Evolutionary conservation across 140 eudicot genomes (phyloP), one percentile per base, ranked within the genome.

Genomic region (Stevia rebaudiana): DNA sequence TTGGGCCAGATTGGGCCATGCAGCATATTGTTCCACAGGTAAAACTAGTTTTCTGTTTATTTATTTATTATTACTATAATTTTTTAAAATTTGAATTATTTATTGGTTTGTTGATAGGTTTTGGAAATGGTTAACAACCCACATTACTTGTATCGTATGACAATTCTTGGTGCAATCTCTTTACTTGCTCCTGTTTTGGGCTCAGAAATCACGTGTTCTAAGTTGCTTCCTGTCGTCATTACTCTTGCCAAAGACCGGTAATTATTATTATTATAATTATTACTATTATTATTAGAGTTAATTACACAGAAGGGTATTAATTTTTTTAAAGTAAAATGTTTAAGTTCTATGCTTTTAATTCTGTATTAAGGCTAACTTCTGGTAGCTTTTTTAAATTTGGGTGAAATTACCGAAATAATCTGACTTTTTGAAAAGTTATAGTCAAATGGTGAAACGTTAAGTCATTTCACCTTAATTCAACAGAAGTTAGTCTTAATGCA

Each of bases 1-100:
- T 94, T 54, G 95, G 99, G 62, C 95, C 99, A 1, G 99, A 94
- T 21, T 94, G 99, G 99, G 99, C 97, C 13, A 94, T 94, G 99
- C 90, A 88, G 79, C 99, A 88, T 68, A 94, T 94, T 22, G 76
- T 94, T 69, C 95, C 95, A n/a, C 99, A 94, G 98, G 98, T 91
- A 73, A 15, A 21, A 35, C 36, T 18, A 42, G 16, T 52, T 31
- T 17, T 13, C 10, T 9, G 65, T 10, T 24, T 6, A 11, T 28
- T 28, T 1, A 28, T 28, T 28, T 28, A 28, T 1, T 28, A 1
- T 28, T 1, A 28, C 2, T 1, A 28, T 4, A 1, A 28, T 2
- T 55, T 12, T 40, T 54, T n/a, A 10, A 3, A 5, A 22, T 23
- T 9, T 25, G 11, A 19, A 3, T 31, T 65, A 4, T 65, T 23